phyloP scores from a whole-genome alignment of 495 filamentous ascomycete species.

The Aspergillus bridgeri region DNA sequence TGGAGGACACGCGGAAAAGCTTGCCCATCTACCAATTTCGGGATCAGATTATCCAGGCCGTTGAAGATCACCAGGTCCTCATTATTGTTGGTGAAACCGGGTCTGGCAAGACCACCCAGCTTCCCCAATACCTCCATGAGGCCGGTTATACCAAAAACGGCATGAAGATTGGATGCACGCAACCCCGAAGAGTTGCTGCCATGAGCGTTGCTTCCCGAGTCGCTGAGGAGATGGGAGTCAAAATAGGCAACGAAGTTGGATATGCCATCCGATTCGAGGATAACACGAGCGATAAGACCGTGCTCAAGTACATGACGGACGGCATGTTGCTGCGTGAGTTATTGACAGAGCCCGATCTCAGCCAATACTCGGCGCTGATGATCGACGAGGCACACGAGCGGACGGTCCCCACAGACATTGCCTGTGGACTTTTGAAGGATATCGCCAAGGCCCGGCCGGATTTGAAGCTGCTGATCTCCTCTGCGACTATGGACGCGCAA shows the following conservation, averaged over 20 bases:
- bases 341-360: slow-evolving; percentile 81
- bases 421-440: slow-evolving; percentile 89
- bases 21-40: slow-evolving; percentile 86
- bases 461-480: slow-evolving; percentile 88
- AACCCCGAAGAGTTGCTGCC: slow-evolving; percentile 93
- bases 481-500: slow-evolving; percentile 91
- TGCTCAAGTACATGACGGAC: slow-evolving; percentile 97
- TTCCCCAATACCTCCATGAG: slow-evolving; percentile 82
- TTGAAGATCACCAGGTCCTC: slow-evolving; percentile 75
- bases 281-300: slow-evolving; percentile 85
- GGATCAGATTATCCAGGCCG: slow-evolving; percentile 69
- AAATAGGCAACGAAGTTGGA: slow-evolving; percentile 87
- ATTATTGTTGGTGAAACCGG: slow-evolving; percentile 88
- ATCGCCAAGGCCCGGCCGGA: slow-evolving; percentile 82
- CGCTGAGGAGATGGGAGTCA: slow-evolving; percentile 89
- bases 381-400: slow-evolving; percentile 98
- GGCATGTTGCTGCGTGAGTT: slow-evolving; percentile 94
- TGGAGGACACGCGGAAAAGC: slow-evolving; percentile 88
- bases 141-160: slow-evolving; percentile 82
- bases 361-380: slow-evolving; percentile 86
- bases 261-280: slow-evolving; percentile 97
- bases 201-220: slow-evolving; percentile 96
- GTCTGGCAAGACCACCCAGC: slow-evolving; percentile 85
- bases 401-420: slow-evolving; percentile 86
- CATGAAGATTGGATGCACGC: slow-evolving; percentile 54